A percentile compares a stretch with the other conserved stretches of the same genome.
These are phyloP conservation scores for Globisporangium abappressorium DNA, from an alignment of 352 stramenopile genomes.

Conservation along the genomic window DNA sequence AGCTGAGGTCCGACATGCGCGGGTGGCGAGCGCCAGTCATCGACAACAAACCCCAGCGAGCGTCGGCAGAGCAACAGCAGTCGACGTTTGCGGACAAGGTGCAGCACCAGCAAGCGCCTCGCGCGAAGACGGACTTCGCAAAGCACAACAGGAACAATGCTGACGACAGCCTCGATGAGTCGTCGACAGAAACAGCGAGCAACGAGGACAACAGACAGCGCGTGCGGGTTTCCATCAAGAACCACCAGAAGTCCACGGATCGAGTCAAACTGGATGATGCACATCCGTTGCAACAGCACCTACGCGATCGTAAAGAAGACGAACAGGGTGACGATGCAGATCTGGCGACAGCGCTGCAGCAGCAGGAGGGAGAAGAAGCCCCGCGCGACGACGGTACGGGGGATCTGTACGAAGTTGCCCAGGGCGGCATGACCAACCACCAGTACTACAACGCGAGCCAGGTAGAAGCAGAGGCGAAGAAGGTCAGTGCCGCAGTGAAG, in stretches of 20 bases:
- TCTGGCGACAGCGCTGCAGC: background rate
- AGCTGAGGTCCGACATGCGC: background rate
- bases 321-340: background rate
- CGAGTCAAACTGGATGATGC: background rate
- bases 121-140: background rate
- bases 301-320: background rate
- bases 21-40: conserved; percentile 12
- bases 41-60: conserved; percentile 4
- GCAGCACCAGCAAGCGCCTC: background rate
- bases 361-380: background rate
- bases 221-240: background rate
- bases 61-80: background rate
- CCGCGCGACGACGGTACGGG: background rate
- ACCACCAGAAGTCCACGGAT: too few species aligned
- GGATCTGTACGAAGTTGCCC: background rate
- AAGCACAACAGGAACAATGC: background rate
- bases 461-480: conserved; percentile 5
- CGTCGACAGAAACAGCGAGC: background rate
- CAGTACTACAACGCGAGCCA: conserved; percentile 13
- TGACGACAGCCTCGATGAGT: background rate
- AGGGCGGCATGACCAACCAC: background rate
- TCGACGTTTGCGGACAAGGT: background rate
- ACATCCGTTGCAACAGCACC: background rate
- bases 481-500: conserved; percentile 14
- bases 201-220: background rate